phyloP scores from a whole-genome alignment of 129 eudicot genomes.

The Daucus carota region DNA sequence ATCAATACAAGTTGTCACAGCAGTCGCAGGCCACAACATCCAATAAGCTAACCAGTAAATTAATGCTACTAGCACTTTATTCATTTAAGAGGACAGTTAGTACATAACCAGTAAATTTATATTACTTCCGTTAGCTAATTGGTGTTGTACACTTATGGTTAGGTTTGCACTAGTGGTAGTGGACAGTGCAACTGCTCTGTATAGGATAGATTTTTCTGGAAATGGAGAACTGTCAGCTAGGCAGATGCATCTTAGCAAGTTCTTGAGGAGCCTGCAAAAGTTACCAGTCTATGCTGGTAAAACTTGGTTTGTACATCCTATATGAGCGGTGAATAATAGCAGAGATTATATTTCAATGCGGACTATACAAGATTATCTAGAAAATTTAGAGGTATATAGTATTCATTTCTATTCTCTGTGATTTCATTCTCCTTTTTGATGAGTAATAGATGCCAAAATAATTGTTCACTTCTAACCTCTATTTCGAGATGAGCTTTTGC shows the following conservation, averaged over 20 bases:
- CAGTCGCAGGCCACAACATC: not conserved
- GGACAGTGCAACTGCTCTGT: conserved; percentile 96
- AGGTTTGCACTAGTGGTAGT: conserved; percentile 95
- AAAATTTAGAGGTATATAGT: not conserved
- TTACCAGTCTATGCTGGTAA: no score
- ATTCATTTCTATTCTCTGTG: not conserved
- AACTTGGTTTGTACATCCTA: no score
- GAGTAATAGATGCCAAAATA: not conserved
- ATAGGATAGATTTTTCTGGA: conserved; percentile 91
- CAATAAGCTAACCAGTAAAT: not conserved
- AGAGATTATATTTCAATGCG: no score
- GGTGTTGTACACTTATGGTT: not conserved
- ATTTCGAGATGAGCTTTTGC: not conserved
- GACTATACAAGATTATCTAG: no score
- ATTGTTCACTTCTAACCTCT: not conserved
- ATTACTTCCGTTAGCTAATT: not conserved
- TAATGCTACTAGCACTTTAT: not conserved
- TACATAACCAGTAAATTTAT: no score
- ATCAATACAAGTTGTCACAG: not conserved
- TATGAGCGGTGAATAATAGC: no score
- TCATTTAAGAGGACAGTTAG: not conserved
- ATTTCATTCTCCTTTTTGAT: not conserved
- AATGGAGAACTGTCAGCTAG: conserved; percentile 94
- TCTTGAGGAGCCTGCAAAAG: conserved; percentile 91
- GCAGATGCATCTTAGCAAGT: conserved; percentile 97